Base-by-base conservation (phyloP, 1,139 yeast genomes). In the Meyerozyma elateridarum region DNA sequence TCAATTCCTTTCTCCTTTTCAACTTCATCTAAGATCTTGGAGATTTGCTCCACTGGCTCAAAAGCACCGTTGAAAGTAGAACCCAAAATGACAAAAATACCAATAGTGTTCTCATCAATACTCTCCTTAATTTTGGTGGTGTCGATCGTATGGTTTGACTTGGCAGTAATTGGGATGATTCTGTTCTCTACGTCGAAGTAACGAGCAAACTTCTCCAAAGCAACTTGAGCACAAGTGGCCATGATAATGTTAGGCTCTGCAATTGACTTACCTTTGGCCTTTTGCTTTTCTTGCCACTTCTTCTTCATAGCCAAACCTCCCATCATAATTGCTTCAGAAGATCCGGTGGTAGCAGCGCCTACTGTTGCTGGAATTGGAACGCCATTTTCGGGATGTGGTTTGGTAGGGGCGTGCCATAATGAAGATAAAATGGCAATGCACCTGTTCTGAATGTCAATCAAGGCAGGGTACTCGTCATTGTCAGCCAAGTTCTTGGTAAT, bases 181-280 rank as follows among this genome's bases (percentile, higher is more conserved):
- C 95, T 70, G 42, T 84, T 76, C 51, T 88, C 96, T 32, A 88
- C 96, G 47, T 88, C 96, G 59, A 88, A 88, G 60, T 88, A 88
- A 33, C 93, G 70, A 17, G 96, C 96, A 63, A 88, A 88, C 61
- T 88, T 88, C 61, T 88, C 96, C 50, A 88, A 68, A 0, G 96
- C 96, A 30, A 88, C 96, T 59, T 88, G 96, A 31, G 93, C 94
- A 58, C 91, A 85, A 24, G 91, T 69, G n/a, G 96, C 95, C 96
- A 88, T 87, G 42, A 88, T 63, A 48, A 88, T 85, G 58, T 88
- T 88, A 38, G 96, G 96, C 39, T 73, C 74, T 26, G 63, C 73
- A 32, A 58, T 61, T 25, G 81, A 69, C 44, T 75, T 74, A 6
- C 89, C 89, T 18, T 64, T 64, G 4, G 66, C 77, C 49, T 60